Evolutionary conservation across 371 early-diverging fungal genomes (phyloP).

Genomic region (Basidiobolus meristosporus): DNA sequence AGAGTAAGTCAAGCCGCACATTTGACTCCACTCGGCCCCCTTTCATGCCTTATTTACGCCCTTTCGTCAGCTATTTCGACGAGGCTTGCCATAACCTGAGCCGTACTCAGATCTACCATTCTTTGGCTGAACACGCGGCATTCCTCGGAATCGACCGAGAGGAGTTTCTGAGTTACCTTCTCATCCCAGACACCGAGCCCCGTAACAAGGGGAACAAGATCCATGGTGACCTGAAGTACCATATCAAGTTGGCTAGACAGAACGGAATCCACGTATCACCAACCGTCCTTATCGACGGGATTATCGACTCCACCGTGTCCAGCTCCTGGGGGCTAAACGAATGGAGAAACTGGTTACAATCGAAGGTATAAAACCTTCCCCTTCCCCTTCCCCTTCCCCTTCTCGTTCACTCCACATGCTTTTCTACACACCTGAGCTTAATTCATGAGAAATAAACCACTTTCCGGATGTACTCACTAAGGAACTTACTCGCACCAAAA

Average conservation of each 20-base stretch:
- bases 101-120: conserved; percentile 9
- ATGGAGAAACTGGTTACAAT: no score
- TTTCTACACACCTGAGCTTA: no score
- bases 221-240: conserved; percentile 41
- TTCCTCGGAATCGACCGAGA: no score
- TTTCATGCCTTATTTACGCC: no score
- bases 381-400: no score
- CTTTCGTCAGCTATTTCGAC: conserved; percentile 47
- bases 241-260: conserved; percentile 41
- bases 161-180: no score
- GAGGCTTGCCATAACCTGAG: conserved; percentile 29
- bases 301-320: conserved; percentile 41
- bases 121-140: conserved; percentile 1
- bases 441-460: no score
- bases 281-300: conserved; percentile 48
- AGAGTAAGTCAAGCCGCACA: conserved; percentile 14
- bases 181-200: conserved; percentile 1
- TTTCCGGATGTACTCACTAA: no score
- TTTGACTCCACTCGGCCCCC: background rate
- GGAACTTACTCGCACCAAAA: no score
- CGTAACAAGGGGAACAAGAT: conserved; percentile 33
- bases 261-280: conserved; percentile 58
- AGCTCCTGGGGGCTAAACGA: conserved; percentile 48
- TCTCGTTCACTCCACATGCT: no score
- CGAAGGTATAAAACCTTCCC: no score